Base-by-base conservation (phyloP, 2,329 filamentous ascomycete genomes). In the Cercospora sesami region DNA sequence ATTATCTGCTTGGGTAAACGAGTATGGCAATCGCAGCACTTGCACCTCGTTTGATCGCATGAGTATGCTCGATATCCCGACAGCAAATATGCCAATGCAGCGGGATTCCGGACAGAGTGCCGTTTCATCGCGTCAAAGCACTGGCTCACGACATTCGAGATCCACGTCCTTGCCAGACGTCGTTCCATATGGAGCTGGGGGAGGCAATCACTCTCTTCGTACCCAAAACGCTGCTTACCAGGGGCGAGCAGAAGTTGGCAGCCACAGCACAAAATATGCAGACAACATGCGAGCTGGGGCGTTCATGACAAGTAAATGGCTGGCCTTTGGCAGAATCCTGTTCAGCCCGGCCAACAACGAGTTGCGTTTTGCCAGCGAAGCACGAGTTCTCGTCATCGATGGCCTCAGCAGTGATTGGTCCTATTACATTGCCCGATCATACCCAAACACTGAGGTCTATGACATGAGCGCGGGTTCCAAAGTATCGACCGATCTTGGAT, bases 341-440 rank as follows among this genome's bases (percentile, higher is more conserved):
- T 94, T 95, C 80, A 93, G 91, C 73, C 91, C 92, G 10, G 88
- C 91, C 5, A 87, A 92, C 28, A 89, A 92, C 57, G 89, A 92
- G 72, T 84, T 94, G 23, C 80, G 86, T 45, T 81, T 86, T 18
- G 81, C 84, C 0, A 83, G 76, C 78, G 80, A 90, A 84, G 81
- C 86, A 81, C 64, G 90, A 82, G 87, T 95, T 28, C 84, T 95
- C 3, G 90, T 95, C 18, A 85, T 95, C 66, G 92, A 95, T 79
- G 92, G 92, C 5, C 87, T 95, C 31, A 92, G 92, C n/a, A 94
- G 93, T 75, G 92, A 95, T 76, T 95, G 92, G 92, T 94, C 91
- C 0, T 94, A 92, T 78, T 94, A 93, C 73, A 91, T 91, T 21
- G 91, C 92, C 6, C 88, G 94, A 75, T 93, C 91, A 0, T 94